phyloP scores from a whole-genome alignment of 2,329 filamentous ascomycete species.

The Apiospora sp. region DNA sequence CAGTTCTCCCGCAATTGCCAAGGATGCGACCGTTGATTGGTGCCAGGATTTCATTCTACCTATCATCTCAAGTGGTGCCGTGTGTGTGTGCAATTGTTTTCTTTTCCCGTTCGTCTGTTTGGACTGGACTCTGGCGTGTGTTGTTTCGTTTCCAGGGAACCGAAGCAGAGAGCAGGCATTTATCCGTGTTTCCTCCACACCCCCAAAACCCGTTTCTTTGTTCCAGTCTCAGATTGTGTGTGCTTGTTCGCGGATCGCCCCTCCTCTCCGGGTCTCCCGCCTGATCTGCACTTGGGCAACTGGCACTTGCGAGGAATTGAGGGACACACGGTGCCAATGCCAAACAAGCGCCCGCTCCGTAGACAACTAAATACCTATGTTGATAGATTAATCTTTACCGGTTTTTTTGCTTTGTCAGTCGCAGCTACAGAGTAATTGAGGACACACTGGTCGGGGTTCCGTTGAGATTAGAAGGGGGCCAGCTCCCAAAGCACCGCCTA shows the following conservation, averaged over 20 bases:
- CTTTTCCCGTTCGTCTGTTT: neutral
- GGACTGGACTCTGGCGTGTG: neutral
- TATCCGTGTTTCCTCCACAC: slow-evolving; percentile 16
- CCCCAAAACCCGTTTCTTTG: neutral
- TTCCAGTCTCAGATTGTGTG: neutral
- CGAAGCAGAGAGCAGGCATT: slow-evolving; percentile 7
- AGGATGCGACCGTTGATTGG: neutral
- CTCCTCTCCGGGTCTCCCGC: neutral
- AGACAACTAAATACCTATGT: neutral
- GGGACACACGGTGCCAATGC: neutral
- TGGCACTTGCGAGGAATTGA: neutral
- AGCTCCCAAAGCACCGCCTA: neutral
- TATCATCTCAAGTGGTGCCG: neutral
- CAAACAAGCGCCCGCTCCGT: neutral
- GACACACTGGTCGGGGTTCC: neutral
- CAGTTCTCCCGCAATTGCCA: neutral
- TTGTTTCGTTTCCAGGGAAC: slow-evolving; percentile 20
- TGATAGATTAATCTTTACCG: neutral
- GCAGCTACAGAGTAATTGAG: neutral
- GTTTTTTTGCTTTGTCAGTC: neutral
- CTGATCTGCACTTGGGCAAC: neutral
- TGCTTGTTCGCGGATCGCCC: neutral
- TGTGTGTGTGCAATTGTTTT: neutral
- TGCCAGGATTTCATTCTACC: neutral
- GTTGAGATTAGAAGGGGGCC: slow-evolving; percentile 1